Evolutionary conservation across 2,329 filamentous ascomycete genomes (phyloP), one percentile per base, ranked within the genome.

Genomic region (Venturia pyrina): DNA sequence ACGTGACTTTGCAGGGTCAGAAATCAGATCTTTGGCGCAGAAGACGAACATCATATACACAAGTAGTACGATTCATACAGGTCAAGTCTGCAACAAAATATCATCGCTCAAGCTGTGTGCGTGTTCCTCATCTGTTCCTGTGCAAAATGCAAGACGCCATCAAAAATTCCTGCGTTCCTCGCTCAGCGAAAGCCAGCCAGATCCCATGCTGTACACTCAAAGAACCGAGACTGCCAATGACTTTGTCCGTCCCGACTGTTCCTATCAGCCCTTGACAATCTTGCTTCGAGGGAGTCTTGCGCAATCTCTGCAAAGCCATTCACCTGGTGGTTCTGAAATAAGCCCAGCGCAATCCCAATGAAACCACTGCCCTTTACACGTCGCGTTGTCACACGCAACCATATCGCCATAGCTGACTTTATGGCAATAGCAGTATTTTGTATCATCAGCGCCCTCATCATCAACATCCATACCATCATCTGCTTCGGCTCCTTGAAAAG

Each of bases 331-430:
- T 72, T 81, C 79, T 70, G 79, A 76, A 68, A 79, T 80, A 68
- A 82, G 76, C 37, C 78, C 78, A 62, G 82, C 79, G 68, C 80
- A 82, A 67, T 78, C 86, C 89, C 90, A 95, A 77, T 95, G 90
- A 75, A 95, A 95, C 90, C 90, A 95, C 78, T 95, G 90, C 72
- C 85, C 90, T 60, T 87, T 86, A 76, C 90, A 95, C 69, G 87
- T 83, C 66, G 89, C 86, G 75, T 93, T 93, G 79, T 95, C 90
- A 78, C 90, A 95, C 40, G 89, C 90, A 69, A 95, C 90, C 90
- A 95, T 95, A 73, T 93, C 89, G 68, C 90, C 90, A 73, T 90
- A 92, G 75, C 89, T 91, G 69, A 93, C 88, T 71, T 89, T 89
- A 74, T 93, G 88, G 75, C 90, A 95, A 40, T 88, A 82, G 77